Base-by-base conservation (phyloP, 345 rosid species). In the Ceriops zippeliana region DNA sequence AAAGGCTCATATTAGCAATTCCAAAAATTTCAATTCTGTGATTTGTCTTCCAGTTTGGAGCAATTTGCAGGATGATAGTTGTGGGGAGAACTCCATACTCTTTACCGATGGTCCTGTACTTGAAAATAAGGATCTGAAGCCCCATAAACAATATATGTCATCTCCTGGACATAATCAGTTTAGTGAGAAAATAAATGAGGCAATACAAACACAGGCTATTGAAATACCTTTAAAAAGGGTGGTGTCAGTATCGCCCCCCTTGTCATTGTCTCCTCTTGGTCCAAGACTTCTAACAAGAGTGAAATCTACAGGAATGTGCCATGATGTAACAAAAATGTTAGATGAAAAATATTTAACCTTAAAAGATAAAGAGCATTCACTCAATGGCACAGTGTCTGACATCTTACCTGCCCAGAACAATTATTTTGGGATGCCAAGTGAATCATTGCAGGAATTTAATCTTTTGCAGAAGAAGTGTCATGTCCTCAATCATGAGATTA, bases 231-330 rank as follows among this genome's bases (percentile, higher is more conserved):
- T 71, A 68, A 62, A 71, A 52, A 76, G 67, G 62, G 62, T 64
- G 4, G 64, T 61, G 22, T 81, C 85, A 47, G 66, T 58, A 22
- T 81, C 84, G 46, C 77, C 98, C 37, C 82, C 87, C 66, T 86
- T 80, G 52, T 88, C 92, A 37, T 76, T 87, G 61, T 93, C 98
- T 37, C 98, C 97, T 52, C 95, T 93, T 71, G 97, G 98, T 76
- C 97, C 95, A 28, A 91, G 77, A 73, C 81, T 84, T 72, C 76
- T 85, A 65, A 90, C 82, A 76, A 80, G 89, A 83, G 76, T 78
- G 31, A 83, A 82, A 72, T 63, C 79, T 72, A 52, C 68, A 24
- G 81, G 74, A 77, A 70, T 72, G 51, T 71, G 75, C 79, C 65
- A 80, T 78, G 69, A 76, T 80, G 47, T 64, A 62, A 35, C 59